A percentile compares a stretch with the other conserved stretches of the same genome.
These are phyloP conservation scores for Phoma sp. DNA, from an alignment of 2,329 filamentous ascomycete genomes.

Conservation along the genomic window DNA sequence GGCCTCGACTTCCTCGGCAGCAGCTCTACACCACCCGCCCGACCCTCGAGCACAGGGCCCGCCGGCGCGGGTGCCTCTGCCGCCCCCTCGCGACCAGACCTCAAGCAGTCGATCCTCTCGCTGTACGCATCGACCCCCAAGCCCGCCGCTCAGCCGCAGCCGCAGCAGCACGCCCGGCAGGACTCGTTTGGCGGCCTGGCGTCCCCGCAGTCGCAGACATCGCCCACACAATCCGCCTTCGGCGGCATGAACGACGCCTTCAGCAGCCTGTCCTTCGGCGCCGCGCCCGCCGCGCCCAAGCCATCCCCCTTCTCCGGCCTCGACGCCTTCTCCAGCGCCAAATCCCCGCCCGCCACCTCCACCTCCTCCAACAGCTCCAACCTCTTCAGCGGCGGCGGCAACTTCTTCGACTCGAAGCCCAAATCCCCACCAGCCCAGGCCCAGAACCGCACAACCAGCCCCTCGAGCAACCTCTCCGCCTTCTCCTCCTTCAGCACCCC, in stretches of 20 bases:
- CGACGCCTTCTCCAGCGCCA: slow-evolving; percentile 57
- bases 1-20: slow-evolving; percentile 88
- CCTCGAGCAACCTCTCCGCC: slow-evolving; percentile 63
- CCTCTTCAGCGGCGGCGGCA: slow-evolving; percentile 68
- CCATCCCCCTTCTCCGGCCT: slow-evolving; percentile 69
- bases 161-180: slow-evolving; percentile 60
- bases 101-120: slow-evolving; percentile 97
- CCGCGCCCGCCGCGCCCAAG: slow-evolving; percentile 54
- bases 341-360: slow-evolving; percentile 50
- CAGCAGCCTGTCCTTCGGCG: slow-evolving; percentile 67
- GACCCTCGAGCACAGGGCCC: slow-evolving; percentile 81
- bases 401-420: slow-evolving; percentile 81
- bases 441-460: slow-evolving; percentile 58
- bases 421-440: slow-evolving; percentile 56
- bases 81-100: slow-evolving; percentile 80
- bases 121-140: slow-evolving; percentile 86
- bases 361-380: slow-evolving; percentile 58
- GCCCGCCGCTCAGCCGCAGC: slow-evolving; percentile 65
- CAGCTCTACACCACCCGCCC: slow-evolving; percentile 69
- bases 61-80: slow-evolving; percentile 50
- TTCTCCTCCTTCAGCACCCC: slow-evolving; percentile 70
- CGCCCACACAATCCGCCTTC: slow-evolving; percentile 53
- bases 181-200: slow-evolving; percentile 55
- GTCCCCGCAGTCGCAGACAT: slow-evolving; percentile 47
- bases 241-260: slow-evolving; percentile 84